Conservation (phyloP, 495 filamentous ascomycete genomes). For the Penicillium fimorum region DNA sequence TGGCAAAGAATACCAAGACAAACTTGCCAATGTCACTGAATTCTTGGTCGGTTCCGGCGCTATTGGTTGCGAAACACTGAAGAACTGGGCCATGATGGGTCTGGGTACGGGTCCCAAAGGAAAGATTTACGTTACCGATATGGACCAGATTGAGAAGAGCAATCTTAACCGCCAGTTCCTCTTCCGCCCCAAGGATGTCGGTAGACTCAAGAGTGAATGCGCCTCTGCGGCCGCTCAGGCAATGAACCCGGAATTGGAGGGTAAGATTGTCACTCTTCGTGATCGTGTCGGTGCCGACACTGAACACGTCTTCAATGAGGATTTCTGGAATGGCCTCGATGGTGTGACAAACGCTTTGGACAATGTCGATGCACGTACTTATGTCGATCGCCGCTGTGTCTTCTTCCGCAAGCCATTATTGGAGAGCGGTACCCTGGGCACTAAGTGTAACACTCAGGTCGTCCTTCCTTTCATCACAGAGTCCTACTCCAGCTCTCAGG, state of each 20-base stretch:
- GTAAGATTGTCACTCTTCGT: constrained; percentile 78
- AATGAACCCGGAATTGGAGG: constrained; percentile 92
- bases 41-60: constrained; percentile 97
- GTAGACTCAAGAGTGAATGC: constrained; percentile 94
- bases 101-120: constrained; percentile 85
- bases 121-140: constrained; percentile 89
- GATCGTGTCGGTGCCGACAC: constrained; percentile 92
- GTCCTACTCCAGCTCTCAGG: constrained; percentile 97
- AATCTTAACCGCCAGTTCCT: constrained; percentile 98
- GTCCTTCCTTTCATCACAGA: constrained; percentile 88
- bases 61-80: constrained; percentile 98
- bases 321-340: constrained; percentile 89
- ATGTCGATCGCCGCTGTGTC: constrained; percentile 95
- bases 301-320: constrained; percentile 91
- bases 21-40: constrained; percentile 80
- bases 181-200: constrained; percentile 92
- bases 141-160: constrained; percentile 98
- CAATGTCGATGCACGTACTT: constrained; percentile 96
- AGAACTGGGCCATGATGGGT: constrained; percentile 99
- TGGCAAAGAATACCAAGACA: constrained; percentile 89
- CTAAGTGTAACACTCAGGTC: constrained; percentile 98
- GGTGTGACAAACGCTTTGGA: constrained; percentile 96
- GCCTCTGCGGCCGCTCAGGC: constrained; percentile 81
- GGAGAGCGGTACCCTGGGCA: constrained; percentile 95
- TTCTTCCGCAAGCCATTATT: constrained; percentile 97